phyloP scores from a whole-genome alignment of 2,329 filamentous ascomycete genomes.

The Colletotrichum navitas region DNA sequence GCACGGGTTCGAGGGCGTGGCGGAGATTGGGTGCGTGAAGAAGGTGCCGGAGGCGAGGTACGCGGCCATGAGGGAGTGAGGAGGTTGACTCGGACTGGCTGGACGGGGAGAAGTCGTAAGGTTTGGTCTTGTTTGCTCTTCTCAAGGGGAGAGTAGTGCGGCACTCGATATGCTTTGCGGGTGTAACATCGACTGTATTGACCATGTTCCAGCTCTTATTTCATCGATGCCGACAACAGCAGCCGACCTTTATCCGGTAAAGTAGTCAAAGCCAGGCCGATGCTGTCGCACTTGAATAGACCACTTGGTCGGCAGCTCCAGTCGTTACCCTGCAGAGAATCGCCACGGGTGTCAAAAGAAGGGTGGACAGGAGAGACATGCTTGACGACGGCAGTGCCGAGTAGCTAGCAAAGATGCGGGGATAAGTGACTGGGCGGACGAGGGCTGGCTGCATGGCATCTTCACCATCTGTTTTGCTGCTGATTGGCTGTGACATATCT shows the following conservation, averaged over 20 bases:
- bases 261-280: not conserved
- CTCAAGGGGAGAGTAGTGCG: no score
- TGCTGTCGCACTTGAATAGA: no score
- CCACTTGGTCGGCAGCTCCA: no score
- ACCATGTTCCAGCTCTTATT: not conserved
- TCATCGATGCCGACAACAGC: not conserved
- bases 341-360: no score
- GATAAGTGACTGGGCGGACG: no score
- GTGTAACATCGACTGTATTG: not conserved
- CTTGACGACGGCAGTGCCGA: no score
- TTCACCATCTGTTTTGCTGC: no score
- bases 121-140: not conserved
- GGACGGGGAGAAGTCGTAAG: not conserved
- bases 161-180: not conserved
- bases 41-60: constrained; percentile 45
- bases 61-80: constrained; percentile 31
- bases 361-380: no score
- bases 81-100: not conserved
- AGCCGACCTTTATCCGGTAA: not conserved
- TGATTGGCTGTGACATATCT: no score
- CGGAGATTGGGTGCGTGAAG: constrained; percentile 40
- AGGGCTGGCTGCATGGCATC: no score
- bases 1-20: constrained; percentile 52
- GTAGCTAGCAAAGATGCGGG: no score
- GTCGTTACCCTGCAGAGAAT: no score